Conservation (phyloP, 306 rosid genomes). For the Gastrolobium bilobum region DNA sequence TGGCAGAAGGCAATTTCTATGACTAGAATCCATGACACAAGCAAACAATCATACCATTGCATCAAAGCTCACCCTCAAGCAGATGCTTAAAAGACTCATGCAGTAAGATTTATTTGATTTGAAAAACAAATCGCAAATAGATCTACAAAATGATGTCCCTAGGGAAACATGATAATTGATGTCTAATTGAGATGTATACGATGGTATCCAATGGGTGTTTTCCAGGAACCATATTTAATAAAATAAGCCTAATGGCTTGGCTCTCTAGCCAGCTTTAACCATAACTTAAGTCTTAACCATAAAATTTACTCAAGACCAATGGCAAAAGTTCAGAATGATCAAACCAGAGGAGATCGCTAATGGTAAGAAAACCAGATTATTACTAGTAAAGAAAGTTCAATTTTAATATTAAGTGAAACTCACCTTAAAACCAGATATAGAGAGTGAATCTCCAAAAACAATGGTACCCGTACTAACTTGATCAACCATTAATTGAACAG, state of each 20-base stretch:
- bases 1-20: neutral
- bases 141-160: conserved; percentile 34
- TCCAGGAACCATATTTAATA: conserved; percentile 3
- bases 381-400: conserved; percentile 24
- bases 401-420: conserved; percentile 29
- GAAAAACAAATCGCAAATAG: conserved; percentile 31
- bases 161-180: conserved; percentile 13
- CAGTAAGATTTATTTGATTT: conserved; percentile 5
- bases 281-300: neutral
- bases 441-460: conserved; percentile 77
- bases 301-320: conserved; percentile 35
- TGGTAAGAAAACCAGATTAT: conserved; percentile 24
- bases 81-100: neutral
- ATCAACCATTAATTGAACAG: conserved; percentile 77
- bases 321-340: conserved; percentile 18
- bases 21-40: neutral
- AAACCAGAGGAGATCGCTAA: conserved; percentile 10
- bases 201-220: neutral
- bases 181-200: conserved; percentile 2
- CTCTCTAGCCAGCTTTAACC: conserved; percentile 29
- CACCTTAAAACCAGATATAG: conserved; percentile 83
- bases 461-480: conserved; percentile 69
- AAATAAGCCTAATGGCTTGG: conserved; percentile 34
- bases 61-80: neutral
- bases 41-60: conserved; percentile 1